Evolutionary conservation across 148 eudicot genomes (phyloP).

Genomic region (Camellia japonica): DNA sequence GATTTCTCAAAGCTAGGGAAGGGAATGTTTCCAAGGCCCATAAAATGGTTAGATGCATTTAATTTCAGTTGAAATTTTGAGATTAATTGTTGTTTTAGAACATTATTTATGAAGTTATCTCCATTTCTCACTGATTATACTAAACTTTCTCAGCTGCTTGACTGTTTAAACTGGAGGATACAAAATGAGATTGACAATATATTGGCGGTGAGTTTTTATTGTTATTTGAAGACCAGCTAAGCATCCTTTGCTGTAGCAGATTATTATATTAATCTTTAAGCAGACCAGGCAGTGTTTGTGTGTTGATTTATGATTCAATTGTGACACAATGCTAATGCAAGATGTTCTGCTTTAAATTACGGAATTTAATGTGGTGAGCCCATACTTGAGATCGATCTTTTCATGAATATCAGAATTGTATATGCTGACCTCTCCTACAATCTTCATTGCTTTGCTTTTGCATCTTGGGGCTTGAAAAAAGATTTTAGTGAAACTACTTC

Average conservation of each 20-base stretch:
- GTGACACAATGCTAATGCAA: neutral
- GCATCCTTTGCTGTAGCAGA: neutral
- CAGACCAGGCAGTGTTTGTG: neutral
- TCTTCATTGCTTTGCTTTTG: neutral
- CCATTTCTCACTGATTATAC: constrained; percentile 20
- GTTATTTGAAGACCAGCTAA: constrained; percentile 8
- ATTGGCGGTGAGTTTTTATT: constrained; percentile 55
- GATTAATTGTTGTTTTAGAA: neutral
- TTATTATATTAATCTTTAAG: neutral
- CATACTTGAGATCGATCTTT: neutral
- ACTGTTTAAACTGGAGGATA: constrained; percentile 89
- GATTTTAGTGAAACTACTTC: neutral
- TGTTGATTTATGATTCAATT: neutral
- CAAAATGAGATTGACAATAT: constrained; percentile 86
- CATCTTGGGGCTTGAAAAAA: neutral
- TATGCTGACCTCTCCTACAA: neutral
- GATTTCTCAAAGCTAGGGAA: constrained; percentile 90
- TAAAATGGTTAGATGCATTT: constrained; percentile 57
- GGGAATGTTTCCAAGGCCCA: constrained; percentile 78
- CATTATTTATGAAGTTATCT: neutral
- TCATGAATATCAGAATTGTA: neutral
- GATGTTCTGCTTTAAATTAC: neutral
- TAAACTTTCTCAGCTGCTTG: constrained; percentile 56
- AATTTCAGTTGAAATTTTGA: neutral
- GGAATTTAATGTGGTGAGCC: neutral